Percentiles rank a stretch among this genome's conserved stretches.
These are phyloP conservation scores for Giardia duodenalis DNA, from an alignment of 208 protist species.

Conservation along the genomic window DNA sequence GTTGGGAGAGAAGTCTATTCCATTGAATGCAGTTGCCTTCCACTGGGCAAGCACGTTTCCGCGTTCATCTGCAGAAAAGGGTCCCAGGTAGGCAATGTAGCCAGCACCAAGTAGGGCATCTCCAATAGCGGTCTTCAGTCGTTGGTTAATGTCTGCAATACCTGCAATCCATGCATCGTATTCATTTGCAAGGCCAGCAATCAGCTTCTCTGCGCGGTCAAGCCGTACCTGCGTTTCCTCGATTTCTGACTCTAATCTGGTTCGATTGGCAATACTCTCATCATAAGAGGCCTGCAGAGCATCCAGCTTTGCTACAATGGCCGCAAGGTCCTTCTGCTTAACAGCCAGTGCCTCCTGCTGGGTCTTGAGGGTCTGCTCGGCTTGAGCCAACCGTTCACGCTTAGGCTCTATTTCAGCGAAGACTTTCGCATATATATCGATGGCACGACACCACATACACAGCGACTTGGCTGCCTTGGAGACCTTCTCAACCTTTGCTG, in stretches of 20 bases:
- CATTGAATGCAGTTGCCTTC: neutral
- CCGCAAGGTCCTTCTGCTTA: constrained; percentile 57
- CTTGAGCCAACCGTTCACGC: constrained; percentile 64
- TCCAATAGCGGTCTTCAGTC: neutral
- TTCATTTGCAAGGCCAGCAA: constrained; percentile 75
- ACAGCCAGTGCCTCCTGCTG: constrained; percentile 63
- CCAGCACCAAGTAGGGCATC: constrained; percentile 67
- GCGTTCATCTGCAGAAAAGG: constrained; percentile 79
- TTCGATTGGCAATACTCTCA: constrained; percentile 20
- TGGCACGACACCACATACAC: constrained; percentile 78
- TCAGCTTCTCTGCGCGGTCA: constrained; percentile 63
- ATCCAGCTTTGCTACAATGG: constrained; percentile 62
- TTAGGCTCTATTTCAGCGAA: constrained; percentile 70
- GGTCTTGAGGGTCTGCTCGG: constrained; percentile 66
- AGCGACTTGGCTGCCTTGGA: constrained; percentile 76
- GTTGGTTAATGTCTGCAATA: neutral
- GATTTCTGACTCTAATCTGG: constrained; percentile 38
- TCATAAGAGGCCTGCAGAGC: constrained; percentile 44
- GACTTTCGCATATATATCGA: constrained; percentile 76
- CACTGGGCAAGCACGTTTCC: neutral
- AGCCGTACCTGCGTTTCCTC: constrained; percentile 41
- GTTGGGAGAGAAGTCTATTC: neutral
- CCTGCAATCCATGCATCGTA: constrained; percentile 75
- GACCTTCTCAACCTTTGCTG: constrained; percentile 67
- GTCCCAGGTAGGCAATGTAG: constrained; percentile 85